A percentile compares a stretch with the other conserved stretches of the same genome.
These are phyloP conservation scores for Wickerhamomyces mucosus DNA, from an alignment of 805 yeast genomes.

Conservation along the genomic window DNA sequence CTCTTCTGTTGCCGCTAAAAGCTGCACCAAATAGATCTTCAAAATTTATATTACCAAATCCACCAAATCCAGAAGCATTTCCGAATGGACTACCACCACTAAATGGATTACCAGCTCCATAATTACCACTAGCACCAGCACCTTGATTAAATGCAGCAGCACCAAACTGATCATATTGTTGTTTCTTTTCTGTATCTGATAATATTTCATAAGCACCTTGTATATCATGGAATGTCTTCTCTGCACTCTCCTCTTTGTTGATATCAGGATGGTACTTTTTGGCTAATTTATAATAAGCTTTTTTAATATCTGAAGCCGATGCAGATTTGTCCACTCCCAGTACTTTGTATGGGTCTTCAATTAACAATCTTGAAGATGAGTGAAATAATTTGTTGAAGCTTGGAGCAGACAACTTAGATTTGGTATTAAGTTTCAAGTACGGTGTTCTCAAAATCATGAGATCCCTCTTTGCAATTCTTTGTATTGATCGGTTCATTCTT, in stretches of 20 bases:
- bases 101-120: slow-evolving; percentile 34
- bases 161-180: slow-evolving; percentile 89
- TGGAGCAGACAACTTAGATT: too few species aligned
- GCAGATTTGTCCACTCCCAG: slow-evolving; percentile 73
- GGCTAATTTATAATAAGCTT: slow-evolving; percentile 88
- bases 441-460: slow-evolving; percentile 4
- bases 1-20: slow-evolving; percentile 25
- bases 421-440: background rate
- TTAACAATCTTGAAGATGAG: slow-evolving; percentile 21
- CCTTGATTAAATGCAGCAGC: slow-evolving; percentile 69
- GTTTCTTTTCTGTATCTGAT: slow-evolving; percentile 74
- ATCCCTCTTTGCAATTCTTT: slow-evolving; percentile 4
- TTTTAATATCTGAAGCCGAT: slow-evolving; percentile 77
- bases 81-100: slow-evolving; percentile 44
- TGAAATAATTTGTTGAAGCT: slow-evolving; percentile 29
- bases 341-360: slow-evolving; percentile 71
- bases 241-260: slow-evolving; percentile 84
- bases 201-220: slow-evolving; percentile 92
- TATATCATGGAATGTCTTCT: slow-evolving; percentile 80
- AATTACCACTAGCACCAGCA: slow-evolving; percentile 26
- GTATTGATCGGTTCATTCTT: slow-evolving; percentile 3
- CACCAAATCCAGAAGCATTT: slow-evolving; percentile 11
- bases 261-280: slow-evolving; percentile 95
- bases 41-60: slow-evolving; percentile 33
- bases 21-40: slow-evolving; percentile 57